Base-by-base conservation (phyloP, 495 filamentous ascomycete genomes). In the Halenospora varia region DNA sequence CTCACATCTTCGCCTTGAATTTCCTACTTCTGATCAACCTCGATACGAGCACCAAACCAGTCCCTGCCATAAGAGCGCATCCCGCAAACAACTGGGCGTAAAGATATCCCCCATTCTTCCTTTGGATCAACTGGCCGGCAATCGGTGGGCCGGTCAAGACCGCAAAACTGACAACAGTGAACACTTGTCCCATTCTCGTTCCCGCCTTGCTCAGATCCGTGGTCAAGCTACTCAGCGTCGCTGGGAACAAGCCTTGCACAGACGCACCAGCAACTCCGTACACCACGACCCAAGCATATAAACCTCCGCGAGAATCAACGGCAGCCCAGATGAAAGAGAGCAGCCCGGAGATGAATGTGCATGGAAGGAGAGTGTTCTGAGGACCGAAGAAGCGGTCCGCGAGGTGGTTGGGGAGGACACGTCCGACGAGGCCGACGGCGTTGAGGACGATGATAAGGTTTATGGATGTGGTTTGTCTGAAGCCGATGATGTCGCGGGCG, bases 121-220 rank as follows among this genome's bases (percentile, higher is more conserved):
- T 57, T 60, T 78, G 64, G 4, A 88, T 72, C 59, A 86, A 62
- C 2, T 76, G 80, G 0, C 89, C 90, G 0, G 83, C 87, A 57
- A 94, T 82, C 3, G 90, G 88, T 9, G 87, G 80, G 0, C 89
- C 89, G 39, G 84, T 88, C 25, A 93, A 71, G 22, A 78, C 77
- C 1, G 90, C 88, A 51, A 93, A 79, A 25, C 82, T 84, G 11
- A 85, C 79, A 29, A 90, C 81, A 2, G 51, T 51, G 19, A 93
- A 86, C 26, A 85, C 79, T 87, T 93, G 90, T 4, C 89, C 90
- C 76, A 89, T 84, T 10, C 88, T 75, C 48, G 84, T 79, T 0
- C 90, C 87, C 40, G 79, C 76, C 66, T 88, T 90, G 25, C 77
- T 77, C 62, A 86, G 57, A 62, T 93, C 85, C 2, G 75, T 80